These are phyloP conservation scores for Plectosphaerella sp. DNA, from an alignment of 2,329 filamentous ascomycete genomes.

Conservation along the genomic window DNA sequence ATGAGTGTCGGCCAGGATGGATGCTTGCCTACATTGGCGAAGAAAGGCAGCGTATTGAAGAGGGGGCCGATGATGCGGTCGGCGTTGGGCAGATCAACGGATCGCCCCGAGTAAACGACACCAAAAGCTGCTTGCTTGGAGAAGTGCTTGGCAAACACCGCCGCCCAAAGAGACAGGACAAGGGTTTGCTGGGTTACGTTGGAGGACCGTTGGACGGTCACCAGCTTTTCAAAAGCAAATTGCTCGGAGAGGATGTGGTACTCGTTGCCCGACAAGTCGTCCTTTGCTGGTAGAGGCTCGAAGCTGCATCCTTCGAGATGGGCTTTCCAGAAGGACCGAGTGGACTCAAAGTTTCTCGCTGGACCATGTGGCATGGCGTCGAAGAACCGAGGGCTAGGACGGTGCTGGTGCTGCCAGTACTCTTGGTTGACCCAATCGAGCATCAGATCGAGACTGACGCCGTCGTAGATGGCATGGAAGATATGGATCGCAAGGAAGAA, in stretches of 20 bases:
- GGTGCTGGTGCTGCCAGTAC: constrained; percentile 34
- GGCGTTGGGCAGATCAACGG: constrained; percentile 60
- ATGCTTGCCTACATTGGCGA: constrained; percentile 35
- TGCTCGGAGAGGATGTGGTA: background rate
- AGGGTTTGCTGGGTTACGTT: constrained; percentile 76
- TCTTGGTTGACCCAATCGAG: constrained; percentile 51
- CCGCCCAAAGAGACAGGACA: constrained; percentile 70
- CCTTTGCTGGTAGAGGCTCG: constrained; percentile 10
- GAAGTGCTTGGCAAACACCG: constrained; percentile 51
- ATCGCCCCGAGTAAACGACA: constrained; percentile 73
- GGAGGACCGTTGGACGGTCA: constrained; percentile 50
- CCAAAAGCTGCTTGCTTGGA: constrained; percentile 55
- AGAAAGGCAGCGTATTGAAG: constrained; percentile 85
- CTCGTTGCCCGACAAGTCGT: too few species aligned
- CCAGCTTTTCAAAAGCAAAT: constrained; percentile 29
- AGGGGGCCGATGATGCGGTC: constrained; percentile 73
- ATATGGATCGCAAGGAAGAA: constrained; percentile 58
- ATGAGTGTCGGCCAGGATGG: constrained; percentile 59
- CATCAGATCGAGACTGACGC: constrained; percentile 68
- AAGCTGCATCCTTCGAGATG: constrained; percentile 39
- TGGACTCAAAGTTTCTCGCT: constrained; percentile 39
- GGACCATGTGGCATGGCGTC: constrained; percentile 68
- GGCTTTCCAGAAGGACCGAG: constrained; percentile 61
- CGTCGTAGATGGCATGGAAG: constrained; percentile 87
- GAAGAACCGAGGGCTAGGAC: constrained; percentile 52